Percentiles rank a stretch among this genome's conserved stretches.
These are phyloP conservation scores for Hanseniaspora singularis DNA, from an alignment of 805 yeast species.

Conservation along the genomic window DNA sequence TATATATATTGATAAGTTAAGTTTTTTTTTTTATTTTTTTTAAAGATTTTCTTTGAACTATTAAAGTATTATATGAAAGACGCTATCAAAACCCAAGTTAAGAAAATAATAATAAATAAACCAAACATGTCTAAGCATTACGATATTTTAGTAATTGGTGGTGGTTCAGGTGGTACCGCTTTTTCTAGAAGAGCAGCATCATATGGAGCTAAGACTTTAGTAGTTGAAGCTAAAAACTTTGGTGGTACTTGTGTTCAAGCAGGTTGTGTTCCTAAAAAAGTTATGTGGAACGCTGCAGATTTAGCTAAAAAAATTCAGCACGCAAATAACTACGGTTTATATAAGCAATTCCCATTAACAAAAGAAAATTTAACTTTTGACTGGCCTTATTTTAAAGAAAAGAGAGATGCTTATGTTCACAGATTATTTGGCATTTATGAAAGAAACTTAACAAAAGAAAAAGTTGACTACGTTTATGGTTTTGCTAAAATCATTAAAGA, in stretches of 20 bases:
- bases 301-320: slow-evolving; percentile 63
- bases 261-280: slow-evolving; percentile 98
- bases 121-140: slow-evolving; percentile 55
- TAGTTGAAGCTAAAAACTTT: slow-evolving; percentile 68
- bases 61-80: not conserved
- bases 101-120: slow-evolving; percentile 1
- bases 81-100: not conserved
- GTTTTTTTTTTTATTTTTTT: too few species aligned
- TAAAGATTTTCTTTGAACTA: not conserved
- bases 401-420: slow-evolving; percentile 82
- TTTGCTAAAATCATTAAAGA: slow-evolving; percentile 64
- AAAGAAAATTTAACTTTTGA: slow-evolving; percentile 51
- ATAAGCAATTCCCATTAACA: slow-evolving; percentile 40
- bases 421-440: slow-evolving; percentile 90
- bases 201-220: slow-evolving; percentile 76
- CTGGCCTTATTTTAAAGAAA: slow-evolving; percentile 70
- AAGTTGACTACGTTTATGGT: slow-evolving; percentile 78
- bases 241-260: slow-evolving; percentile 99
- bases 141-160: slow-evolving; percentile 92
- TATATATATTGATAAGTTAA: too few species aligned
- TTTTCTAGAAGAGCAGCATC: slow-evolving; percentile 92
- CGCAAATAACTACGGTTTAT: slow-evolving; percentile 76
- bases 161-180: slow-evolving; percentile 99
- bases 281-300: slow-evolving; percentile 97
- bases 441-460: slow-evolving; percentile 74